Conservation (phyloP, 176 grass and related monocot genomes). For the Elymus sibiricus region DNA sequence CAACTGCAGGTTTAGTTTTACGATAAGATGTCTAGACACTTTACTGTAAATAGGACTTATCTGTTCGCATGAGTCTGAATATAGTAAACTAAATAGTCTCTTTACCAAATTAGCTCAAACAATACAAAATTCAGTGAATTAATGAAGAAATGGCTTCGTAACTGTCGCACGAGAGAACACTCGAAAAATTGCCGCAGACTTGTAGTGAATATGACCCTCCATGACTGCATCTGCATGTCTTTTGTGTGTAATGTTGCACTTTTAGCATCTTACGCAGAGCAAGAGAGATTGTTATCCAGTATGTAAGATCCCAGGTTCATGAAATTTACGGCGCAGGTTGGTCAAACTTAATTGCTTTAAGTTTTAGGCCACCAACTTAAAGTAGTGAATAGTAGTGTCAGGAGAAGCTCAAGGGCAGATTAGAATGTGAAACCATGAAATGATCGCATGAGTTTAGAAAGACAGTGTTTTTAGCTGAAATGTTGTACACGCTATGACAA, state of each 20-base stretch:
- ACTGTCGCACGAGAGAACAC: constrained; percentile 5
- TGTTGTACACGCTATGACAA: background rate
- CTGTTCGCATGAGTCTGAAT: background rate
- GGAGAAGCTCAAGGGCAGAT: background rate
- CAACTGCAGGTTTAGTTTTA: constrained; percentile 49
- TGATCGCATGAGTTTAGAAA: background rate
- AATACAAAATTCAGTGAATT: background rate
- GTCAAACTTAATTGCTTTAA: background rate
- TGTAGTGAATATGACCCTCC: background rate
- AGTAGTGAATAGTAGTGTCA: too few species aligned
- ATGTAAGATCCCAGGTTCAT: background rate
- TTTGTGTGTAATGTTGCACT: background rate
- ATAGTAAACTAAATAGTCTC: background rate
- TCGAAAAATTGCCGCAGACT: background rate
- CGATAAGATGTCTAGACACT: constrained; percentile 30
- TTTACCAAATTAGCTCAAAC: background rate
- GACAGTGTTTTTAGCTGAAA: background rate
- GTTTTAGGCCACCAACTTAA: too few species aligned
- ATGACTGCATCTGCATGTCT: background rate
- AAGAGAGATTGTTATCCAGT: background rate
- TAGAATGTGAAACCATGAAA: background rate
- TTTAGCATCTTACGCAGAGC: background rate
- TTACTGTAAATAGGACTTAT: constrained; percentile 5
- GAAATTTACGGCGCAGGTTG: background rate
- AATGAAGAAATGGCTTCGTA: background rate